phyloP scores from a whole-genome alignment of 352 stramenopile species.

The Phytophthora europaea region DNA sequence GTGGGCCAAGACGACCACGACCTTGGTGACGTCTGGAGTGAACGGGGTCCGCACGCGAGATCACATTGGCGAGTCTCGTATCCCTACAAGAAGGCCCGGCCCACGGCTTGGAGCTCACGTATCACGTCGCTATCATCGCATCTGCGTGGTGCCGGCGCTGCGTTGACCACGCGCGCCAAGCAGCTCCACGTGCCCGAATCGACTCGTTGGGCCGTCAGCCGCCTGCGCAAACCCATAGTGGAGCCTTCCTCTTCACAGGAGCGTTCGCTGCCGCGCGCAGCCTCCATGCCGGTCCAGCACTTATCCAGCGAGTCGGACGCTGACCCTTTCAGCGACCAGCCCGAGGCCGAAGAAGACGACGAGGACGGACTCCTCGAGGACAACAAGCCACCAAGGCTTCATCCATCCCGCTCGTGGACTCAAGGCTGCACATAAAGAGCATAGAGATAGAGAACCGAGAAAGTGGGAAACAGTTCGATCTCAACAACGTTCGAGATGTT shows the following conservation, averaged over 20 bases:
- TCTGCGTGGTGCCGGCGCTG: slow-evolving; percentile 12
- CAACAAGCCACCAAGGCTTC: slow-evolving; percentile 3
- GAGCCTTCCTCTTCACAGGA: background rate
- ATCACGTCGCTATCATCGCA: slow-evolving; percentile 28
- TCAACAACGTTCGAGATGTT: background rate
- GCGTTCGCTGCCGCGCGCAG: slow-evolving; percentile 10
- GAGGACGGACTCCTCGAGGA: background rate
- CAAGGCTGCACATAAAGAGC: slow-evolving; percentile 6
- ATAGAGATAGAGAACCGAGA: background rate
- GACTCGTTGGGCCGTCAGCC: slow-evolving; percentile 1
- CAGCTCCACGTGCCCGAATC: slow-evolving; percentile 21
- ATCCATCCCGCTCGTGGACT: slow-evolving; percentile 11
- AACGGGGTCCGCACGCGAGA: background rate
- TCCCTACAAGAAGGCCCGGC: slow-evolving; percentile 20
- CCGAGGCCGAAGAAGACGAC: slow-evolving; percentile 25
- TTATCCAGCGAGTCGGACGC: slow-evolving; percentile 21
- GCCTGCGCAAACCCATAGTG: slow-evolving; percentile 10
- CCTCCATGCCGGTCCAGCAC: slow-evolving; percentile 19
- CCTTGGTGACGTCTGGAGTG: slow-evolving; percentile 23
- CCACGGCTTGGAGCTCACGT: slow-evolving; percentile 16
- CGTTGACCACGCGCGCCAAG: slow-evolving; percentile 18
- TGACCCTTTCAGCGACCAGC: slow-evolving; percentile 5
- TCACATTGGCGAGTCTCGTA: slow-evolving; percentile 16
- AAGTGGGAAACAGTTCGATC: background rate
- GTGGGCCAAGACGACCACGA: slow-evolving; percentile 16